A percentile compares a stretch with the other conserved stretches of the same genome.
Conservation (phyloP, 306 rosid genomes). For the Carpinus viminea region DNA sequence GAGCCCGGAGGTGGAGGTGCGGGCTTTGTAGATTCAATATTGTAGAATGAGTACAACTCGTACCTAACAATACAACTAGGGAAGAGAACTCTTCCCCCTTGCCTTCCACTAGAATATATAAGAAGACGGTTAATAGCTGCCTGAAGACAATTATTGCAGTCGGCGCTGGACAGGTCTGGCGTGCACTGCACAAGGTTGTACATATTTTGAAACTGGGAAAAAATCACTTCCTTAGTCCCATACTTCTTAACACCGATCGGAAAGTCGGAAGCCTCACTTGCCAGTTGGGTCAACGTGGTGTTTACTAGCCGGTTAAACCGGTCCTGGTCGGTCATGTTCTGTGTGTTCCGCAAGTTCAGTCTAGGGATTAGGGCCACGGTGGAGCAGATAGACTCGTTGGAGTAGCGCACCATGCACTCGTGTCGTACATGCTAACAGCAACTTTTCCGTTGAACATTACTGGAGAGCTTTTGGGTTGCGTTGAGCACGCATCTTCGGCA, state of each 20-base stretch:
- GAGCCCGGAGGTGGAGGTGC: too few relatives aligned
- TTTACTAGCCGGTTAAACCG: neutral
- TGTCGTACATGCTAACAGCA: conserved; percentile 31
- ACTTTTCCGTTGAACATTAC: conserved; percentile 3
- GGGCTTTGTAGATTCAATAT: too few relatives aligned
- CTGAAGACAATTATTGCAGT: neutral
- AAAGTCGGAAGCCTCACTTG: neutral
- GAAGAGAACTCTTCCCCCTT: too few relatives aligned
- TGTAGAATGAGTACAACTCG: too few relatives aligned
- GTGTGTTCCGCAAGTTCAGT: too few relatives aligned
- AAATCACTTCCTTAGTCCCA: neutral
- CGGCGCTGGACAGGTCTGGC: conserved; percentile 16
- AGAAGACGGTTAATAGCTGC: too few relatives aligned
- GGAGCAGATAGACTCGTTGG: conserved; percentile 26
- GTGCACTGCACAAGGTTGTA: conserved; percentile 33
- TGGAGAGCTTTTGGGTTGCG: neutral
- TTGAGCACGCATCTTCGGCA: conserved; percentile 20
- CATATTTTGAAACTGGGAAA: neutral
- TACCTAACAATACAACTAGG: too few relatives aligned
- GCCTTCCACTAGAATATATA: too few relatives aligned
- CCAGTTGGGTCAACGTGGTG: neutral
- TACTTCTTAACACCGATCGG: neutral
- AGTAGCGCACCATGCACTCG: conserved; percentile 30
- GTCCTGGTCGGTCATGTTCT: neutral
- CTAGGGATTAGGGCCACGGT: too few relatives aligned